Evolutionary conservation across 2,329 filamentous ascomycete species (phyloP), one percentile per base, ranked within the genome.

Genomic region (Nemania sp.): DNA sequence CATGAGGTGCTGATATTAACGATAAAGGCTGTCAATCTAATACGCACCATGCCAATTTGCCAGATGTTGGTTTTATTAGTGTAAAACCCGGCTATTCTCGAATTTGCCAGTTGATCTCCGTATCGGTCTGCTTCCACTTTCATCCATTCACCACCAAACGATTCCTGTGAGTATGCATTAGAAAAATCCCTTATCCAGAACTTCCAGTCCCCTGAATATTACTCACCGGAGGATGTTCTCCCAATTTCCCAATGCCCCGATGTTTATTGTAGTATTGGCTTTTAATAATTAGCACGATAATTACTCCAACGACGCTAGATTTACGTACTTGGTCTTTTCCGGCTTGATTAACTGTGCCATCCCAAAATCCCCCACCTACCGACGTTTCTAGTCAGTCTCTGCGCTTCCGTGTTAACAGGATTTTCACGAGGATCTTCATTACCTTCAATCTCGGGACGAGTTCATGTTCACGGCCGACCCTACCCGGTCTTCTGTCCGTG

Each of bases 301-400:
- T 25, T 18, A 21, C 20, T 10, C 20, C 2, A 1, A 21, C 37
- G 9, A 18, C 6, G 13, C 10, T 15, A 18, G 9, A 13, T 46
- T 20, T 20, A 42, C 68, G n/a, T 37, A 71, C 68, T 71, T 70
- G 49, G 47, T 54, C 43, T 71, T 71, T 20, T 63, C 9, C 1
- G 11, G 20, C 40, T 71, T 71, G 0, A 68, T 35, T 2, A 37
- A 35, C 1, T 3, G 1, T 10, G 67, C 50, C 4, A 63, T 5
- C 3, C 69, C 69, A 29, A 69, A 71, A 57, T 71, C 69, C 7
- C 49, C 68, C 3, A 71, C 20, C 69, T 71, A 9, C 15, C 2
- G 2, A 17, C 17, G 18, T 2, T 20, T 15, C 29, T 2, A 47
- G 11, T 55, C 4, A 47, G 35, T 12, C 4, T 13, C 21, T 17